Base-by-base conservation (phyloP, 768 basidiomycete genomes). In the Porpolomopsis calyptriformis region DNA sequence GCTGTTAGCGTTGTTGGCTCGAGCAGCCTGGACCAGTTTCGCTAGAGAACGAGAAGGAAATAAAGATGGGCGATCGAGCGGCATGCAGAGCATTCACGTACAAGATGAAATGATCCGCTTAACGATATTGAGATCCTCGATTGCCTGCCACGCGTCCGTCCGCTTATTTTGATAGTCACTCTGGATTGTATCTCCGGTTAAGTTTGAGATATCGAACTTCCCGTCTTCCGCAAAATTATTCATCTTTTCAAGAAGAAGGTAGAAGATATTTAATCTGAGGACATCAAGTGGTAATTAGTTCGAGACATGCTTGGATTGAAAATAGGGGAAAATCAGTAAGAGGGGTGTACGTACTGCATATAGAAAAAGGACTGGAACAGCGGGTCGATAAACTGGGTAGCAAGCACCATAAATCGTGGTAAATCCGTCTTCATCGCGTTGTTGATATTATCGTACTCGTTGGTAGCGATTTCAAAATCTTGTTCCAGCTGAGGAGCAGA, bases 331-430 rank as follows among this genome's bases (percentile, higher is more conserved):
- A 12, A 11, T 39, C 16, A 4, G 16, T 39, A 10, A 39, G 16
- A 41, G 26, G 29, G 38, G 47, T 52, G 41, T 23, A 79, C 91
- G 58, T 57, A 93, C 90, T 98, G 91, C 92, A 99, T 97, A 63
- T 94, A 99, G 72, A 85, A 99, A 73, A 92, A 92, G 14, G 91
- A 94, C 56, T 94, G 85, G 77, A 97, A 99, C n/a, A 98, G 70
- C 1, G 96, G 96, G 53, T 93, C 85, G 59, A 98, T 89, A 65
- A 97, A 97, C 52, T 82, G 78, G 2, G 89, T 85, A 1, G 85
- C 72, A 51, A 97, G 76, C 23, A 69, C 71, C 76, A 98, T 81
- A 72, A 98, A 98, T n/a, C 78, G 78, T 2, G 93, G 92, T 25
- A 99, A 71, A 57, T 99, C 96, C 47, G 78, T 73, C 69, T 99